Conservation (phyloP, 495 filamentous ascomycete genomes). For the Rhizodiscina lignyota region DNA sequence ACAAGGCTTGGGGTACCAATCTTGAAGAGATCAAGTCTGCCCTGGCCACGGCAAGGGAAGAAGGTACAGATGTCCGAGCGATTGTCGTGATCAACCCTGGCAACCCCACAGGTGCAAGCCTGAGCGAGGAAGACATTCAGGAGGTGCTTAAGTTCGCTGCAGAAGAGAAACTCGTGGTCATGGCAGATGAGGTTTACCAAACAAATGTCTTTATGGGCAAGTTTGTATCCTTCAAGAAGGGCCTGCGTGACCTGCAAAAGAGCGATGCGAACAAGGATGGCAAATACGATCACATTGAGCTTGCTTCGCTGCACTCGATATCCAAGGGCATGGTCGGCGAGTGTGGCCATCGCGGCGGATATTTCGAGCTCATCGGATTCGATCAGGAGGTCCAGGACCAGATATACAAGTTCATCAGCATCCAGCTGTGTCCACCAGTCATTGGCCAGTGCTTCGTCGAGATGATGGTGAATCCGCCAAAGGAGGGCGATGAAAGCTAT, state of each 20-base stretch:
- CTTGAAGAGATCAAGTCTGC: conserved; percentile 53
- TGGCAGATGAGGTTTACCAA: conserved; percentile 98
- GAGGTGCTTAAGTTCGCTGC: conserved; percentile 70
- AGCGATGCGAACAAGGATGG: conserved; percentile 32
- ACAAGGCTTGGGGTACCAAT: conserved; percentile 73
- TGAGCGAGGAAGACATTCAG: conserved; percentile 61
- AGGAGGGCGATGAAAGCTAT: conserved; percentile 61
- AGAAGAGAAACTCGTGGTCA: conserved; percentile 68
- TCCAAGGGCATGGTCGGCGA: conserved; percentile 98
- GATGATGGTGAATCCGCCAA: conserved; percentile 90
- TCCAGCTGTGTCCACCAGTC: conserved; percentile 87
- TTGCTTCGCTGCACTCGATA: conserved; percentile 41
- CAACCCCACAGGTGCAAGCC: conserved; percentile 84
- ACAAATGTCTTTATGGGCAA: conserved; percentile 91
- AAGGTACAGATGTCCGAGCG: conserved; percentile 72
- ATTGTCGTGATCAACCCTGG: conserved; percentile 97
- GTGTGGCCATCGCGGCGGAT: conserved; percentile 92
- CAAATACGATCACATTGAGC: conserved; percentile 72
- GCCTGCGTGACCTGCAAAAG: conserved; percentile 68
- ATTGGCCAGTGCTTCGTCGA: conserved; percentile 92
- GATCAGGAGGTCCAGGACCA: conserved; percentile 70
- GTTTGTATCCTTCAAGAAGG: conserved; percentile 88
- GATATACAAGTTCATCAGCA: conserved; percentile 97
- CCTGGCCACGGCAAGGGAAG: conserved; percentile 49
- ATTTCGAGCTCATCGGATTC: conserved; percentile 88